Evolutionary conservation across 306 rosid genomes (phyloP).

Genomic region (Canavalia ensiformis): DNA sequence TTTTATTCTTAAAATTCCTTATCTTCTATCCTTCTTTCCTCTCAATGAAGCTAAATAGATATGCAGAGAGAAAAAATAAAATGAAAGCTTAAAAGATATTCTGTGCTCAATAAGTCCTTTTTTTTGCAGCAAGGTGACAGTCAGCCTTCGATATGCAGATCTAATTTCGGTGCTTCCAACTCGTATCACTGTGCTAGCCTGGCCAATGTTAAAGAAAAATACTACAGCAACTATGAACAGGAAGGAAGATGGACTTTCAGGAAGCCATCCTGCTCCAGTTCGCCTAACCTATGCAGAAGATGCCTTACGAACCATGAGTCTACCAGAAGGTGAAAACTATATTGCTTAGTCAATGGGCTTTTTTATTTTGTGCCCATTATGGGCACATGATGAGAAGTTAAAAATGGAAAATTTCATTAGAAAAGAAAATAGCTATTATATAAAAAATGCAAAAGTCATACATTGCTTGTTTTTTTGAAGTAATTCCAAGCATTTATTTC

Average conservation of each 20-base stretch:
- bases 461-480: neutral
- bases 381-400: neutral
- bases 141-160: constrained; percentile 84
- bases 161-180: constrained; percentile 80
- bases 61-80: neutral
- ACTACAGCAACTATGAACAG: constrained; percentile 51
- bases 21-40: neutral
- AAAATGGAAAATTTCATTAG: neutral
- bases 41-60: neutral
- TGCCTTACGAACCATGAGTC: constrained; percentile 85
- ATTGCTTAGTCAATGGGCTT: constrained; percentile 31
- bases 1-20: neutral
- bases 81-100: constrained; percentile 11
- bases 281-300: constrained; percentile 90
- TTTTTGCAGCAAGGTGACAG: constrained; percentile 87
- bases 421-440: neutral
- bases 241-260: constrained; percentile 69
- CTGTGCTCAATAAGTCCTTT: constrained; percentile 48
- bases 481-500: neutral
- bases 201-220: constrained; percentile 74
- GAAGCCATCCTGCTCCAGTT: constrained; percentile 63
- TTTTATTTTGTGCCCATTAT: neutral
- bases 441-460: neutral
- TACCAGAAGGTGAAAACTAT: constrained; percentile 76
- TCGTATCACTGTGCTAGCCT: constrained; percentile 75